Base-by-base conservation (phyloP, 1,139 yeast genomes). In the Schwanniomyces etchellsii region DNA sequence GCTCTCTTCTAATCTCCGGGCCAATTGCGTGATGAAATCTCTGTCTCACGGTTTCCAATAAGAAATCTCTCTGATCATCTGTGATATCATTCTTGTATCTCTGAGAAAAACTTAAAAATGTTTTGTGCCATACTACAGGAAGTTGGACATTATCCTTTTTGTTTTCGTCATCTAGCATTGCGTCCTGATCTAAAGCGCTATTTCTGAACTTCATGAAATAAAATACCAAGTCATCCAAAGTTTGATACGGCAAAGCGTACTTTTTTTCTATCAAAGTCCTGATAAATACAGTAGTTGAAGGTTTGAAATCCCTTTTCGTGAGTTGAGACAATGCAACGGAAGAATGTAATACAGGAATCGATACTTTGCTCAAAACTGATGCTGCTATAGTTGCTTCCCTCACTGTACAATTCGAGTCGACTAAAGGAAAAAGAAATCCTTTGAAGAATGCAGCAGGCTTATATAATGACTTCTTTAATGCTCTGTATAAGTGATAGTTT, bases 371-470 rank as follows among this genome's bases (percentile, higher is more conserved):
- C 36, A 91, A 70, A 10, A 93, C 88, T 14, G 96, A 88, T 12
- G 95, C 95, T 14, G 93, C 95, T 54, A 91, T 88, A 34, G 94
- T 81, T 1, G 98, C 97, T 55, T 91, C 99, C 50, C 95, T 76
- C 12, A 85, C 81, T 5, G 95, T 70, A 57, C 97, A 89, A 37
- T 79, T 81, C 11, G 78, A 73, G 49, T 84, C 94, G 17, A 86
- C 84, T 36, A 91, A 66, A 10, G 97, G 97, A 52, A 91, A 84
- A 36, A 91, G 64, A 48, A 91, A 89, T 1, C 98, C 99, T 57
- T 88, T 89, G 71, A 91, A 91, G 49, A 89, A 93, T 11, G 98
- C 98, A 35, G 94, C 91, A 16, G 99, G 98, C 57, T 91, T 93
- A 65, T 91, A 91, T 33, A 93, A 70, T 1, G 96, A 77, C 60